Conservation (phyloP, 2,329 filamentous ascomycete species). For the Diaporthe vaccinii region DNA sequence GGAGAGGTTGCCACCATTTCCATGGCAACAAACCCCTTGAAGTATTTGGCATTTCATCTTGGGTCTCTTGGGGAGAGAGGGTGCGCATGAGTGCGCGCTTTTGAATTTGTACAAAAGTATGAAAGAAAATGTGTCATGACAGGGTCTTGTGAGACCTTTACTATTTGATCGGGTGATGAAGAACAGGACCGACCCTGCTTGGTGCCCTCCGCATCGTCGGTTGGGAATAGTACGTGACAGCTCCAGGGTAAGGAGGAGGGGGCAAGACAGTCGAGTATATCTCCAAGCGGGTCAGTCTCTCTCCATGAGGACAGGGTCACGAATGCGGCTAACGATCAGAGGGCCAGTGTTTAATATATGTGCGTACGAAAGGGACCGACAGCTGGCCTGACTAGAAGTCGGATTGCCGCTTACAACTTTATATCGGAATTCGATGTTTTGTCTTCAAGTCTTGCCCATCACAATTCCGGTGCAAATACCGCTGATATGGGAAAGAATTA, state of each 20-base stretch:
- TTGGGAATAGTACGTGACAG: neutral
- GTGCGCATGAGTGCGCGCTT: neutral
- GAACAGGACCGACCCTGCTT: no score
- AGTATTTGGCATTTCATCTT: conserved; percentile 5
- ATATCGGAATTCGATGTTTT: neutral
- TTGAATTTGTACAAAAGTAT: conserved; percentile 24
- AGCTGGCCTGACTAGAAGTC: neutral
- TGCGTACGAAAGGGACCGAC: neutral
- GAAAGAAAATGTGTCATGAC: conserved; percentile 8
- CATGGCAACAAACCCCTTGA: conserved; percentile 14
- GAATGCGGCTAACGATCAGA: neutral
- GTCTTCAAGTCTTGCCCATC: neutral
- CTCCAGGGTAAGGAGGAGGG: neutral
- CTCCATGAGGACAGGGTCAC: neutral
- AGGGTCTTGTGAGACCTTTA: neutral
- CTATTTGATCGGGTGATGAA: neutral
- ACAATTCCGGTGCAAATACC: neutral
- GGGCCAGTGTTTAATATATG: neutral
- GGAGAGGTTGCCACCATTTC: conserved; percentile 23
- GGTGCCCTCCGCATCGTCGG: neutral
- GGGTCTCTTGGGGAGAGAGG: conserved; percentile 14
- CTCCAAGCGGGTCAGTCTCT: neutral
- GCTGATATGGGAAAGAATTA: neutral
- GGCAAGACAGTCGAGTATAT: neutral
- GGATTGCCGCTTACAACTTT: neutral